phyloP scores from a whole-genome alignment of 2,329 filamentous ascomycete species.

The Ascochyta rabiei region DNA sequence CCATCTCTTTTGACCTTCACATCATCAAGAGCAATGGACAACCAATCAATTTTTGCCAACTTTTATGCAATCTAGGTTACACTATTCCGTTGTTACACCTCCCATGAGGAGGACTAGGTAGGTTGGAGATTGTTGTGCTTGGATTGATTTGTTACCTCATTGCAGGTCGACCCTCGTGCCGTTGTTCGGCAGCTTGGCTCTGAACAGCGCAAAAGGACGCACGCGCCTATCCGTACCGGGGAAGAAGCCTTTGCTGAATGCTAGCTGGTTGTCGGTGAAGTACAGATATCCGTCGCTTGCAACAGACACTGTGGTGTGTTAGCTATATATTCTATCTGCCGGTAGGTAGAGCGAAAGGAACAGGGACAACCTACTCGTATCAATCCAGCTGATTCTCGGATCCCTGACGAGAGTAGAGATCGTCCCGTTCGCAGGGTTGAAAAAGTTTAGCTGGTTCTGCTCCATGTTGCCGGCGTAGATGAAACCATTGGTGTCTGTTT shows the following conservation, averaged over 20 bases:
- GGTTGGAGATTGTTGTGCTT: background rate
- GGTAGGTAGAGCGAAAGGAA: too few species aligned
- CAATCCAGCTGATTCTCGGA: constrained; percentile 57
- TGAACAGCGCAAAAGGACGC: constrained; percentile 53
- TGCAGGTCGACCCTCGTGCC: constrained; percentile 49
- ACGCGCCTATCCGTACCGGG: constrained; percentile 52
- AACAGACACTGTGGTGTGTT: constrained; percentile 38
- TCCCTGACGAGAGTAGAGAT: constrained; percentile 54
- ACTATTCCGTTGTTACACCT: too few species aligned
- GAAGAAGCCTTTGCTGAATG: constrained; percentile 44
- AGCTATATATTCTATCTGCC: background rate
- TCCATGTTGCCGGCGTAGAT: constrained; percentile 60
- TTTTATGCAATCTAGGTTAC: too few species aligned
- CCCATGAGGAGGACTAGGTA: background rate
- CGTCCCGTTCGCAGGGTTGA: constrained; percentile 54
- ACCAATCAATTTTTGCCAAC: background rate
- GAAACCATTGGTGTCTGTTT: constrained; percentile 57
- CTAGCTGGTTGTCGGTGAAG: constrained; percentile 60
- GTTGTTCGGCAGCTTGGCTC: constrained; percentile 50
- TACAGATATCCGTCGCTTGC: constrained; percentile 58
- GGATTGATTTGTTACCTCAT: background rate
- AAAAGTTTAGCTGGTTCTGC: constrained; percentile 49
- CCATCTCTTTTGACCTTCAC: too few species aligned
- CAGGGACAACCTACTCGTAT: constrained; percentile 47
- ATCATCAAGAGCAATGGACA: too few species aligned